Evolutionary conservation across 1,284 basidiomycete species (phyloP).

Genomic region (Ceratobasidium sp.): DNA sequence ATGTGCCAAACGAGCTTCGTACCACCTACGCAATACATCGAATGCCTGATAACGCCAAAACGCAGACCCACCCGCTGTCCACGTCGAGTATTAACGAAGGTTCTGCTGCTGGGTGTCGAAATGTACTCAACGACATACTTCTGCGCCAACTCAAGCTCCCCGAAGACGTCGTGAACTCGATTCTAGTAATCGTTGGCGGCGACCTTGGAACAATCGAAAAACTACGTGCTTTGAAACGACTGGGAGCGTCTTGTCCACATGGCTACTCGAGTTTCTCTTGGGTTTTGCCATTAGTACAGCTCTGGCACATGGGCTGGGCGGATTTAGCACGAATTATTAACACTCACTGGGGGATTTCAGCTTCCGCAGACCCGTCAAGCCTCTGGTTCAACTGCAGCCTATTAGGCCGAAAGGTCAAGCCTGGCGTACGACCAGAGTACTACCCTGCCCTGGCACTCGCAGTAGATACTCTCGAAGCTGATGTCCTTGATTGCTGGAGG

Average conservation of each 20-base stretch:
- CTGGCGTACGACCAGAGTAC: background rate
- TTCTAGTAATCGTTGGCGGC: constrained; percentile 47
- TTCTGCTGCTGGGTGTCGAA: constrained; percentile 4
- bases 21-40: constrained; percentile 13
- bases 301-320: constrained; percentile 58
- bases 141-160: constrained; percentile 43
- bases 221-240: constrained; percentile 45
- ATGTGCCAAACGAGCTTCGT: background rate
- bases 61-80: background rate
- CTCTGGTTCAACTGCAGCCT: background rate
- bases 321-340: constrained; percentile 55
- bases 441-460: background rate
- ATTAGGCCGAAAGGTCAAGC: background rate
- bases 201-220: constrained; percentile 49
- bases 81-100: constrained; percentile 7
- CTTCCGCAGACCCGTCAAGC: background rate
- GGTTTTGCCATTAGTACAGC: constrained; percentile 55
- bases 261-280: constrained; percentile 50
- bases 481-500: constrained; percentile 25
- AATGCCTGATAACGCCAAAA: background rate
- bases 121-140: constrained; percentile 22
- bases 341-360: constrained; percentile 53
- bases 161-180: constrained; percentile 21
- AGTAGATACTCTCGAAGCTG: background rate
- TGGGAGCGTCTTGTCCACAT: constrained; percentile 42